phyloP scores from a whole-genome alignment of 768 basidiomycete genomes.

The Coprinopsis sp. region DNA sequence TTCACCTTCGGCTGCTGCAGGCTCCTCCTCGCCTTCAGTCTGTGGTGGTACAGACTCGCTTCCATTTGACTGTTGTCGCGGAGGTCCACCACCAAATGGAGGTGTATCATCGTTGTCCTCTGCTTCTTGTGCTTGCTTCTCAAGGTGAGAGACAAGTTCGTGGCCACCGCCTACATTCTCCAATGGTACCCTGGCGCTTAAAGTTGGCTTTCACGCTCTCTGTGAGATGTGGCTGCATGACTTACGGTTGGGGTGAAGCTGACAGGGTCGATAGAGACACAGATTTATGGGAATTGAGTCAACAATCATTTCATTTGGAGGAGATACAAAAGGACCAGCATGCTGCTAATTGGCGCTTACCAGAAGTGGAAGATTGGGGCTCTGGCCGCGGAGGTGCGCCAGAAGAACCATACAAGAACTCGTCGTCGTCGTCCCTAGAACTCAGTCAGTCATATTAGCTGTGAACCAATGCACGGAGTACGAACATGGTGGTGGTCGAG shows the following conservation, averaged over 20 bases:
- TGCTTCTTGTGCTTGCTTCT: slow-evolving; percentile 40
- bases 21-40: slow-evolving; percentile 32
- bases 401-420: slow-evolving; percentile 68
- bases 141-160: slow-evolving; percentile 48
- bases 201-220: slow-evolving; percentile 6
- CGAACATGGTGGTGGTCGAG: background rate
- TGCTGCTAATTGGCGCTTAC: slow-evolving; percentile 5
- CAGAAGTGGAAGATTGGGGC: slow-evolving; percentile 32
- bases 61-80: background rate
- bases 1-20: slow-evolving; percentile 31
- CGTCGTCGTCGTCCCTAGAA: slow-evolving; percentile 76
- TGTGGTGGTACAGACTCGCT: slow-evolving; percentile 12
- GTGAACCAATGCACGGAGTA: no score
- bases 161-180: slow-evolving; percentile 32
- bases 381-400: slow-evolving; percentile 28
- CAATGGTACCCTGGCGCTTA: slow-evolving; percentile 29
- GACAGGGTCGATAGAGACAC: slow-evolving; percentile 17
- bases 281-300: slow-evolving; percentile 29
- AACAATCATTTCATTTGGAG: slow-evolving; percentile 30
- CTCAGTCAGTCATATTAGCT: no score
- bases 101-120: slow-evolving; percentile 33
- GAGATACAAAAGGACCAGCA: slow-evolving; percentile 19
- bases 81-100: background rate
- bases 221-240: slow-evolving; percentile 23
- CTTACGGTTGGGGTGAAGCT: slow-evolving; percentile 64